Base-by-base conservation (phyloP, 345 rosid species). In the Aquilaria malaccensis region DNA sequence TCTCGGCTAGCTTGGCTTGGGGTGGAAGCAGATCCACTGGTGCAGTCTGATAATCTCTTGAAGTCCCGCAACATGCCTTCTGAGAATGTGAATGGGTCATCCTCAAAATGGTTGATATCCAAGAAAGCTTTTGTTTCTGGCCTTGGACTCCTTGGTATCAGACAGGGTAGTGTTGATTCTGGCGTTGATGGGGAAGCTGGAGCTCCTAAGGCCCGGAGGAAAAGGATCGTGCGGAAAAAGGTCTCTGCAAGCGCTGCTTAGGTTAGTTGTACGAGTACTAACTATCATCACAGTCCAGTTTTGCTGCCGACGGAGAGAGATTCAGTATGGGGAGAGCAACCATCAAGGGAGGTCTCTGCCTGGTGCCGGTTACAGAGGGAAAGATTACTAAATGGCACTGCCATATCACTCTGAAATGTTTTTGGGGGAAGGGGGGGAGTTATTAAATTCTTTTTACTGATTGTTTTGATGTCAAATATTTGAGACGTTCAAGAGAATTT, bases 1-100 rank as follows among this genome's bases (percentile, higher is more conserved):
- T 77, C 91, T 32, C 84, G 93, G 77, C 84, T 78, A 59, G 85
- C 89, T 30, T 94, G 95, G 97, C 85, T 93, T 45, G 96, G 96
- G 50, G 80, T 86, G 58, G 94, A 89, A 74, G 85, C 86, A 29
- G 97, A 89, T 76, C 98, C 97, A 13, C 75, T 85, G 67, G 80
- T 75, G 58, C 82, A 85, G 13, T 89, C 97, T 9, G 92, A 83
- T 70, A 67, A 71, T 68, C 85, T 85, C 50, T 73, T 83, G 69
- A 85, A 76, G 73, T 88, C 96, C 57, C 81, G 86, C 80, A 83
- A 69, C 73, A 75, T 90, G 64, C 83, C 83, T 0, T 55, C 83
- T n/a, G 85, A 69, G 45, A 86, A 76, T 45, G 72, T 41, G 22
- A 61, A 66, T 9, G 51, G 62, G 11, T 71, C 91, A 66, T 75